Evolutionary conservation across 2,329 filamentous ascomycete genomes (phyloP), one percentile per base, ranked within the genome.

Genomic region (Lasiodiplodia sp.): DNA sequence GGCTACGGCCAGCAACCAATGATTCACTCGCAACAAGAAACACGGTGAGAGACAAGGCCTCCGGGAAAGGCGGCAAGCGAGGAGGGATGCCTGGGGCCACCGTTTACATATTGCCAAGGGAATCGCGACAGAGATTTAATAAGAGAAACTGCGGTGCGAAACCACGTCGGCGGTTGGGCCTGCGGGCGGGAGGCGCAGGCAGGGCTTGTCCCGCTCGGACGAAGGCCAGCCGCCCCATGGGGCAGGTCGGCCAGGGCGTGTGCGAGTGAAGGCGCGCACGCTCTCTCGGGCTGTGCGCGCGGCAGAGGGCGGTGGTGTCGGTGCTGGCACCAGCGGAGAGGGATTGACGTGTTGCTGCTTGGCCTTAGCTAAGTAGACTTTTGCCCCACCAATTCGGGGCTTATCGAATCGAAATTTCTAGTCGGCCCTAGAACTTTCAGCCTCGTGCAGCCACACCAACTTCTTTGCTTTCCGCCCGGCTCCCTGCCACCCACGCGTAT

Each of bases 361-460:
- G 60, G 60, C 58, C 28, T 18, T 21, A 21, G 38, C 38, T 51
- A 38, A 51, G 25, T 51, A 51, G 34, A 16, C 21, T 14, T 49
- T 44, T 64, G 60, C 60, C 60, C 60, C 60, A 64, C 60, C 60
- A 64, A 64, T 28, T 23, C 44, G 58, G 34, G 47, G 23, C 56
- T 60, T 44, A 44, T 60, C 56, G 58, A 49, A 63, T 51, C 44
- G 44, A 52, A 64, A 62, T 62, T 62, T 62, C 58, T 51, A 34
- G 58, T 62, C 58, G 25, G 40, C 38, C 58, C 37, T 28, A 49
- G 57, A 60, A 60, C 55, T 63, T 68, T 68, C 66, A 68, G 66
- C 66, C 66, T 68, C 47, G 66, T 23, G 49, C 52, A 66, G 63
- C 63, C 63, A 66, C 63, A 66, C 49, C 63, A 66, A 16, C 63